Evolutionary conservation across 2,329 filamentous ascomycete species (phyloP).

Genomic region (Annulohypoxylon truncatum): DNA sequence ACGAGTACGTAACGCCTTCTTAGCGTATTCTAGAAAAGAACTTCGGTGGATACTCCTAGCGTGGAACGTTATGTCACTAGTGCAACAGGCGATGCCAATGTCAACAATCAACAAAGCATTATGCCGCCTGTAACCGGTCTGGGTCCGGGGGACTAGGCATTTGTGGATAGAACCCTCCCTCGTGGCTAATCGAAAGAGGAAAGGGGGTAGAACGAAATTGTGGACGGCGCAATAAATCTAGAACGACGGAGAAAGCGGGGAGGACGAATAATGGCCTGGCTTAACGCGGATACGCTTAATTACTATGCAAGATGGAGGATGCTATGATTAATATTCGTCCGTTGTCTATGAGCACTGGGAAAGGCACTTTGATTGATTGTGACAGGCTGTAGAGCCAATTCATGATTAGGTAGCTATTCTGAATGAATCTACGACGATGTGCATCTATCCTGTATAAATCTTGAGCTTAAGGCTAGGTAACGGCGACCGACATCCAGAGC

Average conservation of each 20-base stretch:
- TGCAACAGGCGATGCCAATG: neutral
- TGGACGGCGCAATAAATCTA: neutral
- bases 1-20: neutral
- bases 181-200: neutral
- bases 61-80: neutral
- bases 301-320: neutral
- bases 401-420: neutral
- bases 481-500: neutral
- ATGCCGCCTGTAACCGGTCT: neutral
- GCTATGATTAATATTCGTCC: neutral
- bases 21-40: neutral
- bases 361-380: neutral
- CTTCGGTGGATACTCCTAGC: neutral
- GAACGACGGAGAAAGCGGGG: neutral
- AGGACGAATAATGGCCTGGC: neutral
- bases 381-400: neutral
- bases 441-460: neutral
- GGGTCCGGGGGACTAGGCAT: neutral
- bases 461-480: neutral
- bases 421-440: neutral
- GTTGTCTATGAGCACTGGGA: neutral
- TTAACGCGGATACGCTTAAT: neutral
- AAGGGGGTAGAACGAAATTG: neutral
- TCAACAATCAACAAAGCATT: conserved; percentile 2
- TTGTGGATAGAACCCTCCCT: neutral